Base-by-base conservation (phyloP, 305 asterid genomes). In the Fraxinus dipetala region DNA sequence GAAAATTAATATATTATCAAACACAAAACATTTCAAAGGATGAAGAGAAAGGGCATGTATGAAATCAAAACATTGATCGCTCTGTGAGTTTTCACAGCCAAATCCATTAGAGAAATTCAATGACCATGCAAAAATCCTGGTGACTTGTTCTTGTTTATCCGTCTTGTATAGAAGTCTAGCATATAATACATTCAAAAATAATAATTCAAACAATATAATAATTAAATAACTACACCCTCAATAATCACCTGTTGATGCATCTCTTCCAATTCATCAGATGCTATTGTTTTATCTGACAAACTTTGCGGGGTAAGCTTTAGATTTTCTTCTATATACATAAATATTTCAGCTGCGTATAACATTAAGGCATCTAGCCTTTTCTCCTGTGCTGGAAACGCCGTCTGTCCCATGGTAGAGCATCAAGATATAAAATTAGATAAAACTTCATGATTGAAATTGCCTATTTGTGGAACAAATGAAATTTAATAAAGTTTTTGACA, bases 181-280 rank as follows among this genome's bases (percentile, higher is more conserved):
- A 14, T 13, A 69, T 13, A 24, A 24, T 8, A 26, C 16, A n/a
- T 14, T 26, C 28, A 26, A 4, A 35, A 35, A 34, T 31, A 69
- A 63, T 14, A 30, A 56, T 48, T 81, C 67, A 83, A 56, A 80
- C 61, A 61, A 73, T 69, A 77, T 69, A 77, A 83, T 79, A 56
- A 78, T 67, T 54, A 11, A 6, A 85, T 77, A 85, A 78, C 5
- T 73, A 80, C 65, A 79, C 24, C 72, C 83, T 10, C 40, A 63
- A 73, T 80, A 48, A 80, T 74, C 86, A 96, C 99, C 99, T 93
- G 94, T 90, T 89, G 97, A 86, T 94, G 90, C 94, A 96, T 93
- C 91, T 93, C 99, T 85, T 91, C 94, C 88, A 93, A 86, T 89
- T 96, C 98, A 90, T 96, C 99, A 32, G 92, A 81, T 48, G 98